Conservation (phyloP, 202 grass and related monocot species). For the Zoysia matrella region DNA sequence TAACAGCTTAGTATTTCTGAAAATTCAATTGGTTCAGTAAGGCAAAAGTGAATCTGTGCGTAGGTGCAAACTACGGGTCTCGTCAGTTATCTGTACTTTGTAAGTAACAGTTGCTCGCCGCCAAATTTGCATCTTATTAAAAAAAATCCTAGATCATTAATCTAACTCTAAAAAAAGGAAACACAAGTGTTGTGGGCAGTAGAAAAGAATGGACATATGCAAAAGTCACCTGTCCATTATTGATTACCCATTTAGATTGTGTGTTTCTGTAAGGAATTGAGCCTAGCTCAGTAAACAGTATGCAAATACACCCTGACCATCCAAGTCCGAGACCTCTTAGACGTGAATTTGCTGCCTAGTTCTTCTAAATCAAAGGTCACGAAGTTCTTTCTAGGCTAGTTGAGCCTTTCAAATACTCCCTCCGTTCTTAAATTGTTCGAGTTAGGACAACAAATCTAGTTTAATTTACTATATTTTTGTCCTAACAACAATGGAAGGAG, state of each 20-base stretch:
- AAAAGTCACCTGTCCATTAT: not conserved
- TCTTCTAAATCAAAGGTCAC: not conserved
- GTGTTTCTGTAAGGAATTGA: not conserved
- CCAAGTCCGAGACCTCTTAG: not conserved
- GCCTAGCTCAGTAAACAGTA: not conserved
- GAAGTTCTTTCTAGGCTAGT: not conserved
- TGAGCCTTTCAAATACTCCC: not conserved
- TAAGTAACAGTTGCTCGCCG: not conserved
- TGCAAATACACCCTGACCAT: not conserved
- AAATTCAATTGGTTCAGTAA: not conserved
- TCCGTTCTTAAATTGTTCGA: too few relatives aligned
- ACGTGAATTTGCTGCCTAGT: not conserved
- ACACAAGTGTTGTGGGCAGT: not conserved
- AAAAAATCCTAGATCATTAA: not conserved
- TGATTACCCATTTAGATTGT: not conserved
- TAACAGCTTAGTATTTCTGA: not conserved
- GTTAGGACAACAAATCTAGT: too few relatives aligned
- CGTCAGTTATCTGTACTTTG: not conserved
- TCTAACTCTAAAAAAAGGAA: not conserved
- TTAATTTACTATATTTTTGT: not conserved
- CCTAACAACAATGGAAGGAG: not conserved
- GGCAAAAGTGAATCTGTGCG: not conserved
- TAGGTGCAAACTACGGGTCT: not conserved
- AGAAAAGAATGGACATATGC: not conserved
- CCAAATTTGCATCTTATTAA: constrained; percentile 2